These are phyloP conservation scores for Primulina huaijiensis DNA, from an alignment of 257 asterid genomes.

Conservation along the genomic window DNA sequence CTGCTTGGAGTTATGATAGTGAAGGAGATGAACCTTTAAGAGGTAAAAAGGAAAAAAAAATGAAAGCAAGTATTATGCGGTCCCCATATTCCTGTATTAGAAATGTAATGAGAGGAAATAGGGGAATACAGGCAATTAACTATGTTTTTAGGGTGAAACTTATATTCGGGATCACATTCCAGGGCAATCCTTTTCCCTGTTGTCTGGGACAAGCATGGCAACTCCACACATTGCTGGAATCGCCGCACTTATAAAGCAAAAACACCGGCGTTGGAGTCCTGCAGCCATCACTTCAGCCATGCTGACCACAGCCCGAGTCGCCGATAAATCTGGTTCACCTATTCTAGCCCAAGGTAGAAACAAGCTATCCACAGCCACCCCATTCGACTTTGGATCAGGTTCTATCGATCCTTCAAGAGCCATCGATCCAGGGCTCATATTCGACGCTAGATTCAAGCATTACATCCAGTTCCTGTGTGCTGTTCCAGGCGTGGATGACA, in stretches of 20 bases:
- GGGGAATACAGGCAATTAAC: no score
- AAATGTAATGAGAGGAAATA: no score
- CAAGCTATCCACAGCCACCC: conserved; percentile 49
- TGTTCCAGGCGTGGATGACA: conserved; percentile 63
- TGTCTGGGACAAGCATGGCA: conserved; percentile 80
- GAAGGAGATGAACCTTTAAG: conserved; percentile 51
- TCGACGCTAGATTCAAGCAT: conserved; percentile 42
- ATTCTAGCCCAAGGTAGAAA: conserved; percentile 40
- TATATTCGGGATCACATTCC: neutral
- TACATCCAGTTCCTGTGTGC: conserved; percentile 53
- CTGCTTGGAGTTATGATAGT: conserved; percentile 67
- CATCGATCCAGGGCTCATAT: conserved; percentile 61
- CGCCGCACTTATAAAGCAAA: conserved; percentile 63
- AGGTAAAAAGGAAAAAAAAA: conserved; percentile 27
- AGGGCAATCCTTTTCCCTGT: conserved; percentile 53
- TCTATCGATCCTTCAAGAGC: conserved; percentile 55
- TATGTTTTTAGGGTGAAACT: neutral
- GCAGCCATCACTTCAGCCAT: conserved; percentile 61
- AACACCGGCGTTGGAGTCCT: conserved; percentile 56
- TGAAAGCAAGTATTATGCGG: neutral
- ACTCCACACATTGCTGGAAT: conserved; percentile 63
- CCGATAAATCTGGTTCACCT: conserved; percentile 39
- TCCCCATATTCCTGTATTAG: no score
- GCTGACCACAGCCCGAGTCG: conserved; percentile 59
- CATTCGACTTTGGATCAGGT: conserved; percentile 68